Base-by-base conservation (phyloP, 1,284 basidiomycete genomes). In the Nidula niveotomentosa region DNA sequence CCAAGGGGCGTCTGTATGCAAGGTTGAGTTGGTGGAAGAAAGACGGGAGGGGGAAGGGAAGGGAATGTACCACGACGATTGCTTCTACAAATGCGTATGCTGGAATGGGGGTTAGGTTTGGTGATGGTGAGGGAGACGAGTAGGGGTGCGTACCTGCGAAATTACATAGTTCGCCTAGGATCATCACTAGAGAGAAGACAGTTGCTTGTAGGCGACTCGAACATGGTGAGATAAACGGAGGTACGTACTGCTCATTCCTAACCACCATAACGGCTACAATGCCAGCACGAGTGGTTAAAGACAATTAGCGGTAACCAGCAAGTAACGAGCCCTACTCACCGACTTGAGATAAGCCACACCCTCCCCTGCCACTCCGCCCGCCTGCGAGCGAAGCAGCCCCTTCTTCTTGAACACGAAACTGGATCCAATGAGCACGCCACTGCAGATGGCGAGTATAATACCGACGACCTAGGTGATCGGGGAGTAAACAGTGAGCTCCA, bases 341-440 rank as follows among this genome's bases (percentile, higher is more conserved):
- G 86, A 91, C 74, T 96, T 96, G 69, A 99, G 85, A 75, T 99
- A 99, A 9, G 84, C 93, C 57, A 97, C 94, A 48, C 96, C 96
- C 68, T 98, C 94, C 48, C 96, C 96, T 0, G 93, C 88, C 9
- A 76, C 76, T 75, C 77, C 78, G 64, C 80, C 85, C 61, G 83
- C 79, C 74, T 90, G 87, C 63, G 86, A 84, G 66, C 84, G 78
- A 53, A 91, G 70, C 18, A 94, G 76, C 12, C 93, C 94, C 68
- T 93, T 96, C 82, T 98, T 99, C 84, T 99, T 99, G 79, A 99
- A 85, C 13, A 94, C 93, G 72, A 94, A 96, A 64, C 89, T 91
- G n/a, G 88, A 81, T 6, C 96, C 96, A 62, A 98, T 98, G 61
- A 99, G 86, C 23, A 96, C 45, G 18, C 96, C 96, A 65, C 88